phyloP scores from a whole-genome alignment of 768 basidiomycete genomes.

The Multifurca ochricompacta region DNA sequence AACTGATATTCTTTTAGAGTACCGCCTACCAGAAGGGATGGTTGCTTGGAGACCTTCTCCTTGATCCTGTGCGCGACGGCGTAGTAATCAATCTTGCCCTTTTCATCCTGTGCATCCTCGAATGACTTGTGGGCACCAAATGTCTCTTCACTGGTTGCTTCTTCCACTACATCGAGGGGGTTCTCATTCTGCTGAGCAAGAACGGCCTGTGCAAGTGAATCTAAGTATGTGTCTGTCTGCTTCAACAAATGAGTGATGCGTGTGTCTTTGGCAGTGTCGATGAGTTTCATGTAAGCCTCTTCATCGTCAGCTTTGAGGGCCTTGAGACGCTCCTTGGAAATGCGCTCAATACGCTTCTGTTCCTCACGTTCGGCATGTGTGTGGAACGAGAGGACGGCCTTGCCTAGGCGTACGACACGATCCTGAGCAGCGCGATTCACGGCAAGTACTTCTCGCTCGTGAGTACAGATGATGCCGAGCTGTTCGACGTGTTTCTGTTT shows the following conservation, averaged over 20 bases:
- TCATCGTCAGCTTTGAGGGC: slow-evolving; percentile 97
- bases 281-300: slow-evolving; percentile 98
- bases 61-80: slow-evolving; percentile 88
- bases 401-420: slow-evolving; percentile 56
- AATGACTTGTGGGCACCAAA: slow-evolving; percentile 76
- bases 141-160: slow-evolving; percentile 75
- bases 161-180: slow-evolving; percentile 39
- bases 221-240: slow-evolving; percentile 92
- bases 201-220: slow-evolving; percentile 91
- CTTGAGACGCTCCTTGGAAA: slow-evolving; percentile 96
- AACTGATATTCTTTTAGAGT: slow-evolving; percentile 92
- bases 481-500: slow-evolving; percentile 97
- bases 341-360: slow-evolving; percentile 90
- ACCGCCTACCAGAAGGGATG: slow-evolving; percentile 71
- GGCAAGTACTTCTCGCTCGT: slow-evolving; percentile 69
- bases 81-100: slow-evolving; percentile 88
- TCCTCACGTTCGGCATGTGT: slow-evolving; percentile 93
- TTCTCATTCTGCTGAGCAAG: slow-evolving; percentile 79
- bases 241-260: slow-evolving; percentile 93
- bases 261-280: slow-evolving; percentile 98
- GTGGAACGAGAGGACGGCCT: slow-evolving; percentile 79
- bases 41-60: slow-evolving; percentile 76
- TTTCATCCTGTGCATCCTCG: slow-evolving; percentile 53
- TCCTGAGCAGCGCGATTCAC: slow-evolving; percentile 52
- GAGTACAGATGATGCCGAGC: slow-evolving; percentile 74